These are phyloP conservation scores for Trichocomaceae sp. DNA, from an alignment of 2,329 filamentous ascomycete genomes.

Conservation along the genomic window DNA sequence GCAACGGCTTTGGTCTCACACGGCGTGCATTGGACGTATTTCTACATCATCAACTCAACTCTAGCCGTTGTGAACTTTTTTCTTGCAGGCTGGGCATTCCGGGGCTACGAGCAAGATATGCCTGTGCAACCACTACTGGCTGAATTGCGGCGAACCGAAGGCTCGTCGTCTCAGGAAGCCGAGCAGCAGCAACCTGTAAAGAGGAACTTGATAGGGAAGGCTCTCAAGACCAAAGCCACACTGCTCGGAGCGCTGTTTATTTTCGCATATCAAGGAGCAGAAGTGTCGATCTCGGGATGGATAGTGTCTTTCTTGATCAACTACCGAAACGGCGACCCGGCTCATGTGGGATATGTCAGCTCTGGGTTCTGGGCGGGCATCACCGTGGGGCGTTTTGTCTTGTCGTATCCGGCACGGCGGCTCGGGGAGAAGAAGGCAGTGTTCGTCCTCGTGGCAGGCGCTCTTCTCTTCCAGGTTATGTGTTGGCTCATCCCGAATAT, in stretches of 20 bases:
- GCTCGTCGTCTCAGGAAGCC: conserved; percentile 16
- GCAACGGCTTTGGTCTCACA: conserved; percentile 65
- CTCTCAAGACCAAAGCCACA: conserved; percentile 52
- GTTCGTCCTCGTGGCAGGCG: conserved; percentile 54
- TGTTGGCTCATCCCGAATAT: conserved; percentile 73
- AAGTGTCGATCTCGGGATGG: conserved; percentile 80
- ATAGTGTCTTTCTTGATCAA: conserved; percentile 77
- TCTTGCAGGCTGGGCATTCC: conserved; percentile 62
- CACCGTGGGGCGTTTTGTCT: conserved; percentile 65
- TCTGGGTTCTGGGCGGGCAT: conserved; percentile 65
- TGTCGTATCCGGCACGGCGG: conserved; percentile 59
- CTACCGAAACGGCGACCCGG: conserved; percentile 62
- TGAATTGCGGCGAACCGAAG: conserved; percentile 31
- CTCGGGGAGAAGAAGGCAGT: conserved; percentile 68
- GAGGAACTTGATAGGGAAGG: conserved; percentile 38
- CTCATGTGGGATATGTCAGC: conserved; percentile 71
- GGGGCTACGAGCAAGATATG: conserved; percentile 59
- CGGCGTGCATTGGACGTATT: conserved; percentile 60
- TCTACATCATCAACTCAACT: conserved; percentile 62
- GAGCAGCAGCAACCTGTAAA: conserved; percentile 22
- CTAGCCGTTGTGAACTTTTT: conserved; percentile 52
- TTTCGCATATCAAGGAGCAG: conserved; percentile 78
- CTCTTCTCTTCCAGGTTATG: conserved; percentile 64
- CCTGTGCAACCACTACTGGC: conserved; percentile 38
- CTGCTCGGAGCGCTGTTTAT: conserved; percentile 73